These are phyloP conservation scores for Chaetomium tenue DNA, from an alignment of 495 filamentous ascomycete genomes.

Conservation along the genomic window DNA sequence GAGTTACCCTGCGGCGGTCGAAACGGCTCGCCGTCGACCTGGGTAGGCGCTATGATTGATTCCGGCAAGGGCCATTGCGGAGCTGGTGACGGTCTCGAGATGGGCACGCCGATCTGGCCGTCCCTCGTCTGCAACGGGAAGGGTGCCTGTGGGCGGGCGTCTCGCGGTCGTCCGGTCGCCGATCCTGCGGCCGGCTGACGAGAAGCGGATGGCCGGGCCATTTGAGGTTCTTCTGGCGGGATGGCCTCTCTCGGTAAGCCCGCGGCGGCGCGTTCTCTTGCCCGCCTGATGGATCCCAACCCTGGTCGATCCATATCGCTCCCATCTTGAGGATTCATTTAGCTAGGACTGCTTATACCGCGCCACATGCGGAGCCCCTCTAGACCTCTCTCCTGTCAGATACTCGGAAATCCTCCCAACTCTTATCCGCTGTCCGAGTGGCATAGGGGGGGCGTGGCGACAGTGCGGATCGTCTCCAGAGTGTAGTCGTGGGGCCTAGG, in stretches of 20 bases:
- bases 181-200: slow-evolving; percentile 33
- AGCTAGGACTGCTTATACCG: slow-evolving; percentile 31
- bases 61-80: slow-evolving; percentile 56
- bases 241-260: slow-evolving; percentile 30
- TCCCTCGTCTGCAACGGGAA: slow-evolving; percentile 40
- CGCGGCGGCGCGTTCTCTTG: slow-evolving; percentile 45
- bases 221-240: slow-evolving; percentile 44
- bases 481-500: slow-evolving; percentile 7
- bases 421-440: slow-evolving; percentile 25
- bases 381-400: slow-evolving; percentile 21
- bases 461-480: slow-evolving; percentile 27
- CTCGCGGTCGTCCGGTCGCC: slow-evolving; percentile 33
- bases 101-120: slow-evolving; percentile 48
- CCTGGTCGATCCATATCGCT: slow-evolving; percentile 45
- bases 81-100: slow-evolving; percentile 53
- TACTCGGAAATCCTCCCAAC: slow-evolving; percentile 28
- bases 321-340: slow-evolving; percentile 55
- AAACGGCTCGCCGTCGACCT: slow-evolving; percentile 41
- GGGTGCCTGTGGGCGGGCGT: slow-evolving; percentile 38
- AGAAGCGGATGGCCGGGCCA: slow-evolving; percentile 50
- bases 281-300: slow-evolving; percentile 48
- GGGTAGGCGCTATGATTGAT: slow-evolving; percentile 42
- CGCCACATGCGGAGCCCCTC: slow-evolving; percentile 27
- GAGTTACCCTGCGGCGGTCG: slow-evolving; percentile 52
- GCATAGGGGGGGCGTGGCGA: slow-evolving; percentile 31